phyloP scores from a whole-genome alignment of 352 stramenopile species.

The Phytopythium sindhum region DNA sequence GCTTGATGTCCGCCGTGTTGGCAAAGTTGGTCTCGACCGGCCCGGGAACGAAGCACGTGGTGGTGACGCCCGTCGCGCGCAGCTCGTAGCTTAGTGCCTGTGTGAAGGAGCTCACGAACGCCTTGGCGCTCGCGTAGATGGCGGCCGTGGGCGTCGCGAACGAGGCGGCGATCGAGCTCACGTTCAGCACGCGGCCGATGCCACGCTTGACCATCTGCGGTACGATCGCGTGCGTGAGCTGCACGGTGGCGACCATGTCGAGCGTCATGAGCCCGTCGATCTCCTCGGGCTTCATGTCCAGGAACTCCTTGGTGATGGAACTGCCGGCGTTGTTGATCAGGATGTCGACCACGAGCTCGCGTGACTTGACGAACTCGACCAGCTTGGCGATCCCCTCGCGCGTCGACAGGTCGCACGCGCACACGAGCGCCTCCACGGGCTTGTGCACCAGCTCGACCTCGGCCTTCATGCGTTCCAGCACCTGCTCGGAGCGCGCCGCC shows the following conservation, averaged over 20 bases:
- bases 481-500: conserved; percentile 46
- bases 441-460: conserved; percentile 77
- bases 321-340: conserved; percentile 81
- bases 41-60: conserved; percentile 77
- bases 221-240: conserved; percentile 61
- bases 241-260: conserved; percentile 60
- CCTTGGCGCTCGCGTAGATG: conserved; percentile 80
- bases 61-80: conserved; percentile 62
- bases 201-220: conserved; percentile 71
- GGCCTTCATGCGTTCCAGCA: conserved; percentile 61
- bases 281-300: conserved; percentile 26
- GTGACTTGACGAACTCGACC: conserved; percentile 46
- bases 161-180: conserved; percentile 56
- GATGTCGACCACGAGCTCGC: conserved; percentile 74
- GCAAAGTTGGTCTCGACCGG: conserved; percentile 73
- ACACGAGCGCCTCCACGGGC: conserved; percentile 54
- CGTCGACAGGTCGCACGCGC: conserved; percentile 55
- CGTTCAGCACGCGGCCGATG: conserved; percentile 76
- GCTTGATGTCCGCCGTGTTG: conserved; percentile 30
- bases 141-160: conserved; percentile 55
- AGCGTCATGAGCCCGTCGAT: conserved; percentile 68
- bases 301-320: conserved; percentile 41
- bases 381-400: conserved; percentile 50
- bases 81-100: conserved; percentile 83
- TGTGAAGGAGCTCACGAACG: conserved; percentile 70